phyloP scores from a whole-genome alignment of 1,284 basidiomycete genomes.

The Omphalotus olearius region DNA sequence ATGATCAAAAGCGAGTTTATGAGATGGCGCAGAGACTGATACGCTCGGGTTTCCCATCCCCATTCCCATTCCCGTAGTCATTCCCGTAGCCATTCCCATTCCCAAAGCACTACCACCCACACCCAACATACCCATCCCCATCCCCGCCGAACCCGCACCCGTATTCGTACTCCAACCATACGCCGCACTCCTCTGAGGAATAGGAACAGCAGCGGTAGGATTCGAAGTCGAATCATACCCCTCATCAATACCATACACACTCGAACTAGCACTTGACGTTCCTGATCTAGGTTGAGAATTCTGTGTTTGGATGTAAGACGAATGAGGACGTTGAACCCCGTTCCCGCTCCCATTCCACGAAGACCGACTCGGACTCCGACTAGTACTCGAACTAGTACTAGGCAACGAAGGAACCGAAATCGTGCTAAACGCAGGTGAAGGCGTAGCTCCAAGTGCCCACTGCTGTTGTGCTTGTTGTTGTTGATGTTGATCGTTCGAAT shows the following conservation, averaged over 20 bases:
- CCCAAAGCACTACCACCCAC: no score
- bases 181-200: slow-evolving; percentile 16
- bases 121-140: slow-evolving; percentile 13
- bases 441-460: slow-evolving; percentile 27
- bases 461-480: slow-evolving; percentile 22
- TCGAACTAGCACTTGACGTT: background rate
- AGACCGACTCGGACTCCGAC: slow-evolving; percentile 13
- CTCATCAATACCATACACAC: background rate
- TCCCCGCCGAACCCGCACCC: no score
- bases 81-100: background rate
- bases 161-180: no score
- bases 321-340: slow-evolving; percentile 4
- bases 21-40: slow-evolving; percentile 63
- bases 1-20: slow-evolving; percentile 65
- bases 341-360: slow-evolving; percentile 13
- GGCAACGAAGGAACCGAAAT: slow-evolving; percentile 31
- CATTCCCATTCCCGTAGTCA: slow-evolving; percentile 13
- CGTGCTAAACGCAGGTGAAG: slow-evolving; percentile 36
- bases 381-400: slow-evolving; percentile 15
- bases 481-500: background rate
- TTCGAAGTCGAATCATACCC: background rate
- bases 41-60: slow-evolving; percentile 23
- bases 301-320: background rate
- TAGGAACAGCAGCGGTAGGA: background rate
- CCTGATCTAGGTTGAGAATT: background rate